Evolutionary conservation across 139 green algal genomes (phyloP).

Genomic region (Tetraselmis chui): DNA sequence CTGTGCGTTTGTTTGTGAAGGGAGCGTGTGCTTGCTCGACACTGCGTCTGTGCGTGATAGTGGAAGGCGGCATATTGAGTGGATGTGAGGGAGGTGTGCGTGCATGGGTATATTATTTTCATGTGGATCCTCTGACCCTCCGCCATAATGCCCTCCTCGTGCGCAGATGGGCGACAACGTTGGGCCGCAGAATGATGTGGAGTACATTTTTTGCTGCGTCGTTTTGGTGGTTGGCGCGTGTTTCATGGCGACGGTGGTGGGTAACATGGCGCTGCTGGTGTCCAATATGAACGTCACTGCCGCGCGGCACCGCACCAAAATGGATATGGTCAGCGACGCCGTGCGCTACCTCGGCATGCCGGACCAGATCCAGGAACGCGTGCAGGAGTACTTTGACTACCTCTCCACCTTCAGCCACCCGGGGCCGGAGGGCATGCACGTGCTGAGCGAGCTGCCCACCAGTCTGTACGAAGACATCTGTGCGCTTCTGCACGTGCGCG

Average conservation of each 20-base stretch:
- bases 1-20: too few relatives aligned
- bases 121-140: too few relatives aligned
- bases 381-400: conserved; percentile 42
- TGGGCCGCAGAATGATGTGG: conserved; percentile 19
- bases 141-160: conserved; percentile 3
- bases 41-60: too few relatives aligned
- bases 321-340: conserved; percentile 52
- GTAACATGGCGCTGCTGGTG: conserved; percentile 51
- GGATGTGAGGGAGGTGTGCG: too few relatives aligned
- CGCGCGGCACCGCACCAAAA: conserved; percentile 43
- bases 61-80: too few relatives aligned
- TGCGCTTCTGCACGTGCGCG: conserved; percentile 23
- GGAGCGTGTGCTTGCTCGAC: too few relatives aligned
- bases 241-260: conserved; percentile 57
- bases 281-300: conserved; percentile 54
- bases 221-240: conserved; percentile 46
- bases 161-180: conserved; percentile 25
- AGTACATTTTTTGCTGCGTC: conserved; percentile 18
- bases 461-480: conserved; percentile 43
- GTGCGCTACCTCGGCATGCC: conserved; percentile 41
- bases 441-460: conserved; percentile 40
- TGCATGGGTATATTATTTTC: too few relatives aligned
- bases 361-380: conserved; percentile 14
- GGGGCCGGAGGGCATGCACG: conserved; percentile 45
- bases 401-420: conserved; percentile 43